Conservation (phyloP, 192 early-diverging fungal genomes). For the Funneliformis geosporum region DNA sequence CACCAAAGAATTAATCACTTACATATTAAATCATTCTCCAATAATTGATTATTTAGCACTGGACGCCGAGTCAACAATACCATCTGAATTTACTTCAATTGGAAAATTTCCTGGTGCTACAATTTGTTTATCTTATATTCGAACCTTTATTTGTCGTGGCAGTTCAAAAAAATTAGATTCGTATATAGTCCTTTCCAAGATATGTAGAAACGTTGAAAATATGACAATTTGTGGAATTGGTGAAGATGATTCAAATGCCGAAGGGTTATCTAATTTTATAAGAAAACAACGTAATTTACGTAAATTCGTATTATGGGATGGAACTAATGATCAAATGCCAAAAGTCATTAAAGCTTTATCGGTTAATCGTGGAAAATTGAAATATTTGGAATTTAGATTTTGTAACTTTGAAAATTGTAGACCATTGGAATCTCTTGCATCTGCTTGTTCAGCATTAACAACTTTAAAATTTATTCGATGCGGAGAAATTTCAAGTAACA, state of each 20-base stretch:
- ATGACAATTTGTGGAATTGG: not conserved
- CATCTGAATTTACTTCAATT: not conserved
- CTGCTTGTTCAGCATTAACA: not conserved
- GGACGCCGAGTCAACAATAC: not conserved
- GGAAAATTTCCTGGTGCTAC: not conserved
- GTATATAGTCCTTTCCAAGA: not conserved
- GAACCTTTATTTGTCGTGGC: conserved; percentile 3
- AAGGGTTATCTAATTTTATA: conserved; percentile 13
- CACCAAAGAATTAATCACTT: conserved; percentile 4
- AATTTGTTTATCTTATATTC: not conserved
- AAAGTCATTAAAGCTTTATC: not conserved
- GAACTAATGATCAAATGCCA: not conserved
- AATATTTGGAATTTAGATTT: conserved; percentile 24
- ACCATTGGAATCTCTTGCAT: not conserved
- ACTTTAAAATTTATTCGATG: conserved; percentile 17
- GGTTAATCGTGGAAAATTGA: not conserved
- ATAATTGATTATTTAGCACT: conserved; percentile 5
- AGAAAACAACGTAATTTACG: not conserved
- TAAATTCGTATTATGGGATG: conserved; percentile 16
- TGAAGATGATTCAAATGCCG: not conserved
- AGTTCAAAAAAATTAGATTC: not conserved
- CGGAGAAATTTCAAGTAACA: not conserved
- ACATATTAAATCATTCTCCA: not conserved
- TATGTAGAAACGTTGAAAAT: not conserved
- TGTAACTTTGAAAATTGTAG: not conserved